Percentiles rank a stretch among this genome's conserved stretches.
phyloP scores from a whole-genome alignment of 2,329 filamentous ascomycete species.

The Xylaria sp. region DNA sequence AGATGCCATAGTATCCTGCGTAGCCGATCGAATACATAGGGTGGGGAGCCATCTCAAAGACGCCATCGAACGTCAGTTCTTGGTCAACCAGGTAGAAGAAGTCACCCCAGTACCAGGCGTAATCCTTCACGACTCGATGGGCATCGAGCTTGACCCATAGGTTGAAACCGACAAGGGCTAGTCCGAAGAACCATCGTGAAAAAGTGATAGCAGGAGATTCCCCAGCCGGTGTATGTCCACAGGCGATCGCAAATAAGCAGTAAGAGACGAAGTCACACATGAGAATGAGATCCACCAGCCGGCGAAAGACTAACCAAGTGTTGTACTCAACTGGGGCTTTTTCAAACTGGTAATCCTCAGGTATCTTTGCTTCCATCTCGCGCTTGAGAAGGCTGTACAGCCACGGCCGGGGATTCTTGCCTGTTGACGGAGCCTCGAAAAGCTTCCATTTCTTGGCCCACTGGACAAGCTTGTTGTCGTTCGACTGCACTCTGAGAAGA shows the following conservation, averaged over 20 bases:
- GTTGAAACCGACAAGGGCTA: constrained; percentile 86
- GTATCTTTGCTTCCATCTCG: constrained; percentile 94
- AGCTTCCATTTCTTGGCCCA: constrained; percentile 87
- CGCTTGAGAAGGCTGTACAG: constrained; percentile 82
- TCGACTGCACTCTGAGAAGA: constrained; percentile 86
- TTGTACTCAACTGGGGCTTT: constrained; percentile 97
- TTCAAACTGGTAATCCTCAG: constrained; percentile 90
- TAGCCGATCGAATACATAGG: constrained; percentile 99
- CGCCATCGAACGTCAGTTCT: constrained; percentile 95
- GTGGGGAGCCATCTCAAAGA: constrained; percentile 98
- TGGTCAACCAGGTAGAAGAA: constrained; percentile 99
- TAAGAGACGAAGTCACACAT: constrained; percentile 99
- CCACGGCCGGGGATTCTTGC: constrained; percentile 78
- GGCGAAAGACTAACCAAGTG: constrained; percentile 95
- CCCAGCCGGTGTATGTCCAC: constrained; percentile 71
- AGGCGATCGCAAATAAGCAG: constrained; percentile 91
- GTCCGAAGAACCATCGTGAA: constrained; percentile 77
- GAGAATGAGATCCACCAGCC: constrained; percentile 92
- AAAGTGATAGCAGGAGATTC: constrained; percentile 71
- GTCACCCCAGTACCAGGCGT: constrained; percentile 99
- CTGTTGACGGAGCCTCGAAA: constrained; percentile 81
- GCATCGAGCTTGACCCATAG: constrained; percentile 98
- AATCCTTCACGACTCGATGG: constrained; percentile 97
- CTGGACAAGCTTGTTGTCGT: constrained; percentile 79
- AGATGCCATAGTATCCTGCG: constrained; percentile 96